Conservation (phyloP, 148 eudicot species). For the Silene latifolia region DNA sequence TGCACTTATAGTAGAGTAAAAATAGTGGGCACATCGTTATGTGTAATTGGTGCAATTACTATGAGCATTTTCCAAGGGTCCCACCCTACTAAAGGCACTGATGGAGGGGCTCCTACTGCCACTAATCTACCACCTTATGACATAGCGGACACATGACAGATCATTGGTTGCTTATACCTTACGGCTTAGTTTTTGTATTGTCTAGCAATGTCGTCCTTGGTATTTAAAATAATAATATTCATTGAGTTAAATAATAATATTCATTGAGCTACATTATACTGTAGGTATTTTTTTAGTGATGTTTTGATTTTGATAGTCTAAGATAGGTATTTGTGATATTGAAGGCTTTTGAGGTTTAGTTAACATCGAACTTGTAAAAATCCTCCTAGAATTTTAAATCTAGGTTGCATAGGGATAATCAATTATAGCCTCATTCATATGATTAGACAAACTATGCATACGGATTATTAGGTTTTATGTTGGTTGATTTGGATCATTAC, state of each 20-base stretch:
- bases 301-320: too few relatives aligned
- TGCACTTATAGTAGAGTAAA: constrained; percentile 60
- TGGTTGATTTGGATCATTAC: too few relatives aligned
- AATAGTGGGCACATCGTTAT: constrained; percentile 56
- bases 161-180: constrained; percentile 55
- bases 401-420: too few relatives aligned
- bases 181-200: constrained; percentile 45
- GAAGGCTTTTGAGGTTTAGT: too few relatives aligned
- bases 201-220: constrained; percentile 59
- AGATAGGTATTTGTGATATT: too few relatives aligned
- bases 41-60: constrained; percentile 61
- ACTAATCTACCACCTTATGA: background rate
- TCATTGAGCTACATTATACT: background rate
- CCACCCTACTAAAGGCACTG: background rate
- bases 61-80: constrained; percentile 61
- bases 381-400: too few relatives aligned
- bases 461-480: too few relatives aligned
- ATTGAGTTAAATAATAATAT: too few relatives aligned
- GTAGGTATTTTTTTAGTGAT: too few relatives aligned
- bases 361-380: too few relatives aligned
- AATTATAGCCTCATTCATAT: too few relatives aligned
- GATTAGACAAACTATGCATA: too few relatives aligned
- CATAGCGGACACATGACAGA: constrained; percentile 30
- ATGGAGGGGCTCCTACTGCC: background rate
- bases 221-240: background rate